Evolutionary conservation across 2,329 filamentous ascomycete species (phyloP), one percentile per base, ranked within the genome.

Genomic region (Cercospora zeae-maydis): DNA sequence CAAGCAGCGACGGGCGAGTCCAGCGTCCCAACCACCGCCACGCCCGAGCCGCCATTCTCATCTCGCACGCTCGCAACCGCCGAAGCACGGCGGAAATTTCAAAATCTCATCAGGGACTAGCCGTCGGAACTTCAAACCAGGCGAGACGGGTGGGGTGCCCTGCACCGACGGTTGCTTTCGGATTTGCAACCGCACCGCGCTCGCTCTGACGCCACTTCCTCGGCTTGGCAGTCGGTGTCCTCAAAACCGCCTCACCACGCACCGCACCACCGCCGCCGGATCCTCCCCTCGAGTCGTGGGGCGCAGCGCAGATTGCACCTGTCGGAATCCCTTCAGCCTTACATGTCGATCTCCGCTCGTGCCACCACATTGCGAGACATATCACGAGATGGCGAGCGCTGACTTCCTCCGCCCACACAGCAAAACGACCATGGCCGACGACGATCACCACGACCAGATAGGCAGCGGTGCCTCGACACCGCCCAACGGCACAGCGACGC

Each of bases 401-500:
- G 67, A 71, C 65, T 55, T 66, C 47, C 62, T 69, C 49, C 61
- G 55, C 54, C 62, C 62, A 36, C 54, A 58, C 64, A 75, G 66
- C 66, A 76, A 72, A 72, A 67, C 70, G 62, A 72, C 73, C 69
- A 74, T 75, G 69, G 72, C 72, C 57, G 73, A 75, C 60, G 89
- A 93, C 74, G 89, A 92, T 76, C 83, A 82, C 72, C 82, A 82
- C 75, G 89, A 93, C 77, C 88, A 91, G 71, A 89, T 92, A 76
- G 91, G 91, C 75, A 90, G 89, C 62, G 84, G 81, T 77, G 89
- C 91, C 72, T 93, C 91, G 59, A 95, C 92, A 72, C 90, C 92
- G 74, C 96, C 93, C 71, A 92, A 93, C 74, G 65, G 74, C 59
- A 86, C 96, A 77, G 90, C 92, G 70, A 99, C 95, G 67, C 95